Base-by-base conservation (phyloP, 495 filamentous ascomycete genomes). In the Penicillium angulare region DNA sequence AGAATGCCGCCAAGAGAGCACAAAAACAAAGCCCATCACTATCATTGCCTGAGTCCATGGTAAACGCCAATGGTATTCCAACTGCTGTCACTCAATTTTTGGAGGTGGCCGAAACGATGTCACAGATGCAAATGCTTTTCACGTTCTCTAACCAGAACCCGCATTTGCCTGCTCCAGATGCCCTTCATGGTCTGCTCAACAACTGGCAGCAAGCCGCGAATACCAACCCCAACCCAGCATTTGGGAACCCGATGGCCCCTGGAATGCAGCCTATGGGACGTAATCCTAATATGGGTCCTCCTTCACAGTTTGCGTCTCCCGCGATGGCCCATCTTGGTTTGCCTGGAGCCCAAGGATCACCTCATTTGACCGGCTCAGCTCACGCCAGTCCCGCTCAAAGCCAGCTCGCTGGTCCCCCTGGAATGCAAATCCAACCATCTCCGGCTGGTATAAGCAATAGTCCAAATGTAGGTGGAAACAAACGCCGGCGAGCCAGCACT, bases 401-500 rank as follows among this genome's bases (percentile, higher is more conserved):
- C 38, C 68, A 75, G 33, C 59, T 75, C 36, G 57, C 63, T 21
- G 68, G 68, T 12, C 71, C 72, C 18, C 69, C 75, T 7, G 79
- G 79, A 22, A 92, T 95, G 83, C 86, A 84, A 65, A 75, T 78
- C 36, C 80, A 76, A 49, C 77, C 68, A n/a, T 86, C 79, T n/a
- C 84, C 85, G 52, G 83, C 83, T 3, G 92, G 87, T 56, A 86
- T 88, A 6, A 95, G 89, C 62, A 92, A 91, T 3, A 95, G 90
- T 45, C 91, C 91, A 8, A 87, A 86, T 47, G 82, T 85, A 26
- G 84, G 60, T 27, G 59, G 79, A 39, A 87, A 85, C 62, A 92
- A 93, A 70, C 82, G 89, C 50, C 78, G 91, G 48, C 75, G 89
- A 33, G 74, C 85, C 8, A 91, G 88, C 50, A 82, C 82, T 3